phyloP scores from a whole-genome alignment of 805 yeast genomes.

The Saccharomyces kudriavzevii region DNA sequence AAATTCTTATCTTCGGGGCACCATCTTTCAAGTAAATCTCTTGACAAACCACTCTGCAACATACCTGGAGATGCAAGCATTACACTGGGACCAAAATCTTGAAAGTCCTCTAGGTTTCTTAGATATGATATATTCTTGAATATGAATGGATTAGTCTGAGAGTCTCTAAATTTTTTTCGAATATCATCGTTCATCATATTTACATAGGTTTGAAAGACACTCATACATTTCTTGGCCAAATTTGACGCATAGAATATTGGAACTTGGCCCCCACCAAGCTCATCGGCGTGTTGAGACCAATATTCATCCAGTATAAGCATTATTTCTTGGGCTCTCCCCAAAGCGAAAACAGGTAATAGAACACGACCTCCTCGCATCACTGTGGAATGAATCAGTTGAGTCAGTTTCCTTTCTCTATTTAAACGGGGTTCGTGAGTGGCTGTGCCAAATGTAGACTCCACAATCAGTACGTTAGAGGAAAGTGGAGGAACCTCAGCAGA shows the following conservation, averaged over 20 bases:
- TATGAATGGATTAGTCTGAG: constrained; percentile 81
- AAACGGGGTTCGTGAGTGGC: constrained; percentile 89
- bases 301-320: constrained; percentile 87
- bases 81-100: constrained; percentile 92
- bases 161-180: constrained; percentile 63
- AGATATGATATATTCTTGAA: constrained; percentile 79
- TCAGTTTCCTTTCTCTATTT: constrained; percentile 76
- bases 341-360: constrained; percentile 86
- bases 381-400: constrained; percentile 76
- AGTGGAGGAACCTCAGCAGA: constrained; percentile 89
- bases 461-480: constrained; percentile 81
- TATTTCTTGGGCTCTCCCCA: constrained; percentile 94
- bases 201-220: constrained; percentile 92
- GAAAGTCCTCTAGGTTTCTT: constrained; percentile 71
- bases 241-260: constrained; percentile 88
- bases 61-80: constrained; percentile 97
- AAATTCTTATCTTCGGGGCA: constrained; percentile 92
- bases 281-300: constrained; percentile 78
- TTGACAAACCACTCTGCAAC: constrained; percentile 92
- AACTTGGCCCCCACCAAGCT: constrained; percentile 51
- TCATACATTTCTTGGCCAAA: constrained; percentile 91
- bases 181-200: constrained; percentile 96
- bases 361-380: constrained; percentile 85
- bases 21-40: constrained; percentile 91
- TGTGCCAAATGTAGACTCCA: constrained; percentile 96